Evolutionary conservation across 1,139 yeast genomes (phyloP).

Genomic region (Citeromyces siamensis): DNA sequence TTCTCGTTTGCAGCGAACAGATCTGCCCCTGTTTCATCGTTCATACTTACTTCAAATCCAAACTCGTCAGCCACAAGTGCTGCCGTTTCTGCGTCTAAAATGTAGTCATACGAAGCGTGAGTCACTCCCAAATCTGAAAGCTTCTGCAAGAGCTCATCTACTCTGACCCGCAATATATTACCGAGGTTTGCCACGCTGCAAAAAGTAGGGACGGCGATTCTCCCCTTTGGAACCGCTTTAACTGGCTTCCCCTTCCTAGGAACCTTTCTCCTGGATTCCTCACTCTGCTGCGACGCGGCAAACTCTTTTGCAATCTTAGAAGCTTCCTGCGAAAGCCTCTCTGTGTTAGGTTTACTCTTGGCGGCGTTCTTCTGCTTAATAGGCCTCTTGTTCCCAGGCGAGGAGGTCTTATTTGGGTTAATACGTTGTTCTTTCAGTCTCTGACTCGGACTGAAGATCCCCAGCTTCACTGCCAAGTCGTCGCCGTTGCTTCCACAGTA

Average conservation of each 20-base stretch:
- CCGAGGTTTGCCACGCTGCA: slow-evolving; percentile 70
- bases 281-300: neutral
- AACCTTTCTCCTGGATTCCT: neutral
- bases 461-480: neutral
- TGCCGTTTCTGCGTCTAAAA: slow-evolving; percentile 79
- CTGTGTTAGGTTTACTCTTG: too few relatives aligned
- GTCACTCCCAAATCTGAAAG: slow-evolving; percentile 67
- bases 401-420: too few relatives aligned
- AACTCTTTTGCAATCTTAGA: neutral
- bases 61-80: slow-evolving; percentile 80
- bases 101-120: slow-evolving; percentile 62
- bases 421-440: too few relatives aligned
- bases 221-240: neutral
- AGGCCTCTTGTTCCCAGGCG: too few relatives aligned
- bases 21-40: slow-evolving; percentile 53
- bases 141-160: slow-evolving; percentile 43
- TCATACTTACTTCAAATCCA: slow-evolving; percentile 55
- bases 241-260: too few relatives aligned
- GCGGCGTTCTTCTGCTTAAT: too few relatives aligned
- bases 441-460: neutral
- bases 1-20: slow-evolving; percentile 35
- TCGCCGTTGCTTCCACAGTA: neutral
- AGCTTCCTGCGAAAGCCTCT: too few relatives aligned
- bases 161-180: slow-evolving; percentile 51
- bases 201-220: slow-evolving; percentile 46